Percentiles rank a stretch among this genome's conserved stretches.
phyloP scores from a whole-genome alignment of 768 basidiomycete genomes.

The Termitomyces sp. region DNA sequence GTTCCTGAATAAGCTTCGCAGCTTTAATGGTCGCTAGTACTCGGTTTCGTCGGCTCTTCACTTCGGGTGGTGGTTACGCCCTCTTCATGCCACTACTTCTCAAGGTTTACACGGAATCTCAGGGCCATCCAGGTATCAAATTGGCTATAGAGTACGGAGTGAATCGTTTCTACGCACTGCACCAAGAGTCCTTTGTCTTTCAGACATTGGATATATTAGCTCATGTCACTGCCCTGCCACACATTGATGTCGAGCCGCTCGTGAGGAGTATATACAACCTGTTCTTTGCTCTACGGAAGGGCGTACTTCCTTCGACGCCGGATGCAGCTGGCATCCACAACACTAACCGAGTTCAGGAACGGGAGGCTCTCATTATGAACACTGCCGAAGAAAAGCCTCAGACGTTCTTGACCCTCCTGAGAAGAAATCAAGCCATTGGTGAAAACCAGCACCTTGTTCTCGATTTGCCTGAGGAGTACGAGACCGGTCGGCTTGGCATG shows the following conservation, averaged over 20 bases:
- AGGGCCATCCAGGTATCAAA: slow-evolving; percentile 50
- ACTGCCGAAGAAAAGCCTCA: slow-evolving; percentile 74
- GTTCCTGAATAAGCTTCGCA: slow-evolving; percentile 17
- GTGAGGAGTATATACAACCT: slow-evolving; percentile 52
- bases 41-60: slow-evolving; percentile 71
- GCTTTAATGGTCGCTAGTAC: slow-evolving; percentile 73
- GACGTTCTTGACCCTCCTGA: slow-evolving; percentile 53
- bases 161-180: slow-evolving; percentile 68
- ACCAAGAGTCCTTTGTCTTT: slow-evolving; percentile 69
- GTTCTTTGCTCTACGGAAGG: slow-evolving; percentile 49
- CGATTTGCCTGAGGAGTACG: slow-evolving; percentile 54
- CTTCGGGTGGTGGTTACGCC: slow-evolving; percentile 63
- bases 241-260: slow-evolving; percentile 44
- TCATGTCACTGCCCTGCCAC: slow-evolving; percentile 44
- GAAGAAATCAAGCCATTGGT: slow-evolving; percentile 35
- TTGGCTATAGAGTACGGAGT: slow-evolving; percentile 66
- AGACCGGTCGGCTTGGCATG: slow-evolving; percentile 47
- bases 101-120: slow-evolving; percentile 63
- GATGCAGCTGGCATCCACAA: slow-evolving; percentile 68
- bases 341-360: slow-evolving; percentile 57
- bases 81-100: slow-evolving; percentile 71
- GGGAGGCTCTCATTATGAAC: slow-evolving; percentile 61
- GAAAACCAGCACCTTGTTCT: slow-evolving; percentile 32
- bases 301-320: slow-evolving; percentile 29
- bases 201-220: slow-evolving; percentile 63